Conservation (phyloP, 73 alveolate genomes). For the Paramecium sonneborni region DNA sequence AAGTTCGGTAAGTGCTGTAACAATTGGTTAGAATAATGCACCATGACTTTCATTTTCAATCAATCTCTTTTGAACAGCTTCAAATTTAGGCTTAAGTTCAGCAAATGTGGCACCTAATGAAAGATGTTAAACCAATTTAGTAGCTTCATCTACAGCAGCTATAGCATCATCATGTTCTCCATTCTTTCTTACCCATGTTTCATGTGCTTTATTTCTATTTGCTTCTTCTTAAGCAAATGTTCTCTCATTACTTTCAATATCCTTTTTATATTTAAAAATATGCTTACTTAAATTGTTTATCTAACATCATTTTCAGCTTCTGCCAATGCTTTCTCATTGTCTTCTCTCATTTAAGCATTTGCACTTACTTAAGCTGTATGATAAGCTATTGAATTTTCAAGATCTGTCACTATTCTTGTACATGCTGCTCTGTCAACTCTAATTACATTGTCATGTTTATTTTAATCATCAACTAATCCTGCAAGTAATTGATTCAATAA, state of each 20-base stretch:
- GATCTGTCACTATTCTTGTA: constrained; percentile 47
- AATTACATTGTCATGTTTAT: constrained; percentile 43
- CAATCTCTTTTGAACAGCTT: constrained; percentile 36
- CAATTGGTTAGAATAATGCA: constrained; percentile 41
- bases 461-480: constrained; percentile 57
- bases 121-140: constrained; percentile 42
- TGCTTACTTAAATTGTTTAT: constrained; percentile 36
- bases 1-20: constrained; percentile 48
- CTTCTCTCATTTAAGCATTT: constrained; percentile 49
- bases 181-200: constrained; percentile 45
- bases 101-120: constrained; percentile 58
- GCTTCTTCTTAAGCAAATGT: constrained; percentile 53
- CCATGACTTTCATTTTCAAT: constrained; percentile 54
- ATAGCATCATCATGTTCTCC: constrained; percentile 54
- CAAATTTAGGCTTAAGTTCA: constrained; percentile 49
- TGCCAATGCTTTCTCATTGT: constrained; percentile 46
- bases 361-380: constrained; percentile 46
- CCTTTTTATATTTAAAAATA: not conserved
- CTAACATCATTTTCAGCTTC: constrained; percentile 52
- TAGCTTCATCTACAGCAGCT: constrained; percentile 55
- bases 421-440: constrained; percentile 57
- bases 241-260: constrained; percentile 40
- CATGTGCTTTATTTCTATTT: constrained; percentile 45
- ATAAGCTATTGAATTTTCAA: constrained; percentile 40
- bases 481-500: constrained; percentile 48